Conservation (phyloP, 768 basidiomycete genomes). For the Auricularia auricula-judae region DNA sequence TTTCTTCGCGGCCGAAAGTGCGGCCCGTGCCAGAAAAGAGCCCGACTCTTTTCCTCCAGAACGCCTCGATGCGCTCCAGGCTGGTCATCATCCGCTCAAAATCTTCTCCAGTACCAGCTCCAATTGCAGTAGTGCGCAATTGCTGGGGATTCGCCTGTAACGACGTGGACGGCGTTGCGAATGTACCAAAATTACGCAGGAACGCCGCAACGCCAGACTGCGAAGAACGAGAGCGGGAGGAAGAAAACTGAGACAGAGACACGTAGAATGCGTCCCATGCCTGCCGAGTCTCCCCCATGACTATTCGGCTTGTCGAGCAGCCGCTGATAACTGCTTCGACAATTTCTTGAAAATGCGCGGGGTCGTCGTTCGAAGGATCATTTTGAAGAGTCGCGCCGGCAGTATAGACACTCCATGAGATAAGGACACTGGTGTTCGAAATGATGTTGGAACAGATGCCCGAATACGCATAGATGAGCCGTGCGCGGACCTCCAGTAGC, state of each 20-base stretch:
- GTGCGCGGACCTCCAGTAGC: neutral
- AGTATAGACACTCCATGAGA: neutral
- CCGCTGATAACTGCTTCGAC: neutral
- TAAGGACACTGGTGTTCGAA: neutral
- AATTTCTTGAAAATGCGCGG: too few species aligned
- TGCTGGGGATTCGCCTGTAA: too few species aligned
- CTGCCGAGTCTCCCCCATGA: neutral
- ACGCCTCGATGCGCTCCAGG: neutral
- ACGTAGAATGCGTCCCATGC: neutral
- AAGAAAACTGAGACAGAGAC: neutral
- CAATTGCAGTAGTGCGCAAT: too few species aligned
- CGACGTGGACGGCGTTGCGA: neutral
- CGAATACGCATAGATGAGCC: neutral
- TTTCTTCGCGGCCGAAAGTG: neutral
- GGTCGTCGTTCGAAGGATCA: too few species aligned
- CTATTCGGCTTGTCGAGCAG: neutral
- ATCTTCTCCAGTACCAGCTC: too few species aligned
- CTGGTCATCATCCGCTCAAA: rapidly evolving
- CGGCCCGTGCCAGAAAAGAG: neutral
- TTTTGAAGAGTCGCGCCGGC: neutral
- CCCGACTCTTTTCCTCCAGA: neutral
- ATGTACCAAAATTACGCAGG: neutral
- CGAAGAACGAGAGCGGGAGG: too few species aligned
- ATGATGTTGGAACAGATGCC: neutral
- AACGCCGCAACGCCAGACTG: neutral